These are phyloP conservation scores for Stemphylium beticola DNA, from an alignment of 2,329 filamentous ascomycete genomes.

Conservation along the genomic window DNA sequence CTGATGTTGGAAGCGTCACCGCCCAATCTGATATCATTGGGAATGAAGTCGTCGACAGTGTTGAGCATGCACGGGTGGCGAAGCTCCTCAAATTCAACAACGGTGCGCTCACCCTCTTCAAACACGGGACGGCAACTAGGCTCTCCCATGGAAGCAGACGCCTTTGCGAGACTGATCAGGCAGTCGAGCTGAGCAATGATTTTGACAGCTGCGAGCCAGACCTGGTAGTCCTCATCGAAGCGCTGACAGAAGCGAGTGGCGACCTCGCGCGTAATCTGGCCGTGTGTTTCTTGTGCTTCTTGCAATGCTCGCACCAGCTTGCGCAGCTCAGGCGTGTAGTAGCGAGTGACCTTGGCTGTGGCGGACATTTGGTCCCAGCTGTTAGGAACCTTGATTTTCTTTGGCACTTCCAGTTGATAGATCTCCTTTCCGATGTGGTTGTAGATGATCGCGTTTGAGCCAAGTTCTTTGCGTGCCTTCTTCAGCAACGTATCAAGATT, in stretches of 20 bases:
- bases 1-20: constrained; percentile 83
- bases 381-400: constrained; percentile 85
- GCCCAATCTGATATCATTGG: constrained; percentile 89
- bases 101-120: constrained; percentile 80
- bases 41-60: constrained; percentile 91
- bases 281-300: constrained; percentile 92
- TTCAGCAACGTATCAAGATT: constrained; percentile 75
- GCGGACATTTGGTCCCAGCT: constrained; percentile 97
- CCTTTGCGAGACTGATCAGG: constrained; percentile 88
- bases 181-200: constrained; percentile 94
- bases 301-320: constrained; percentile 84
- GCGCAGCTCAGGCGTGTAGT: constrained; percentile 87
- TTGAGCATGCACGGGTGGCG: constrained; percentile 94
- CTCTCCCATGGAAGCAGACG: constrained; percentile 80
- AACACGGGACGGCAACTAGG: constrained; percentile 91
- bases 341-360: constrained; percentile 87
- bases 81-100: constrained; percentile 90
- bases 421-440: constrained; percentile 92
- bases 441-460: constrained; percentile 66
- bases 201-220: constrained; percentile 88
- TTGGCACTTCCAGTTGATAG: constrained; percentile 89
- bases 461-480: constrained; percentile 73
- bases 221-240: constrained; percentile 85
- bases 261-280: constrained; percentile 88
- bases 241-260: constrained; percentile 80